Evolutionary conservation across 2,329 filamentous ascomycete genomes (phyloP), one percentile per base, ranked within the genome.

Genomic region (Trichoderma sp.): DNA sequence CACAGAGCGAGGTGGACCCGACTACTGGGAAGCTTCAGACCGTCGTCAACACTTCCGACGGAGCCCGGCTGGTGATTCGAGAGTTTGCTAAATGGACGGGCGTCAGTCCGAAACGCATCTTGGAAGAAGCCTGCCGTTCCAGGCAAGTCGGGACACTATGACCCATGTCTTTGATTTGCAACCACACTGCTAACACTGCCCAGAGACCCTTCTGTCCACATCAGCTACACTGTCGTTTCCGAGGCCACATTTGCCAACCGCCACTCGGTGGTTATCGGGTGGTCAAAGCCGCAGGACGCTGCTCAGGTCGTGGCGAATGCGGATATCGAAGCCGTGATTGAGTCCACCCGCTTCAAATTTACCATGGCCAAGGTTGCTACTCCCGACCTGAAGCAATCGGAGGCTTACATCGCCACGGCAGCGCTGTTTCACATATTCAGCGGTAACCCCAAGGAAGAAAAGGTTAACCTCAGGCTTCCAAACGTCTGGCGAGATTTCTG

Each of bases 41-140:
- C 0, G 82, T 84, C 47, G 79, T 87, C 50, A 86, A 82, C 71
- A 78, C 80, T 54, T 69, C 79, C 63, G 76, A 85, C 68, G 83
- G 86, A 1, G 74, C 79, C 6, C 87, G 83, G 64, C 77, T 92
- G 4, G 83, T 80, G 1, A 83, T 96, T 56, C 83, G 91, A 50
- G 90, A 97, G 71, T 97, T 98, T 81, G 93, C 92, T 1, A 92
- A 92, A 75, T 88, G 88, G 81, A 85, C 85, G 15, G 93, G 94
- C 7, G 78, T 96, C 34, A 90, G 81, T 70, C 93, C 94, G 17
- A 85, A 87, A 67, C 85, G 90, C 69, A 83, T 91, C 30, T 78
- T 98, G 14, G 93, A 97, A 75, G 93, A 97, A 75, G 86, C 91
- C n/a, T 96, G 93, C 74, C 89, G 90, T 71, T 86, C 92, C 68